phyloP scores from a whole-genome alignment of 1,284 basidiomycete genomes.

The Cutaneotrichosporon sp. region DNA sequence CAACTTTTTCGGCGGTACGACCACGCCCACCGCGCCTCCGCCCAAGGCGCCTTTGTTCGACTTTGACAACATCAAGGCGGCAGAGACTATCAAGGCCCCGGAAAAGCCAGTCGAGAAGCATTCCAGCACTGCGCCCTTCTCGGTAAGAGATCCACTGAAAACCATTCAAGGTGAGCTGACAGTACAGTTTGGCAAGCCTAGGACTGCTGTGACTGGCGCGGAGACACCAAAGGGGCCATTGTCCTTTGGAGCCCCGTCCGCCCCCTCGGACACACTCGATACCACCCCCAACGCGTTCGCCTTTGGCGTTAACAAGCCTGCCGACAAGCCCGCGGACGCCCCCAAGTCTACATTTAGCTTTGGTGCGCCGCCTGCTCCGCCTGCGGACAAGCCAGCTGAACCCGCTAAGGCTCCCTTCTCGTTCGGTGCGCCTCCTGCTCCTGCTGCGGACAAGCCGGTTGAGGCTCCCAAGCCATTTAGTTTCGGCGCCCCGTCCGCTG shows the following conservation, averaged over 20 bases:
- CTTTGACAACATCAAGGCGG: slow-evolving; percentile 34
- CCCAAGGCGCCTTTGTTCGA: slow-evolving; percentile 30
- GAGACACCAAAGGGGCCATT: slow-evolving; percentile 19
- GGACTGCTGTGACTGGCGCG: slow-evolving; percentile 16
- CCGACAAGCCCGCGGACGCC: slow-evolving; percentile 18
- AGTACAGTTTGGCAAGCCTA: slow-evolving; percentile 15
- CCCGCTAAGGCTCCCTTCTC: slow-evolving; percentile 8
- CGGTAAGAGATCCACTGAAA: not conserved
- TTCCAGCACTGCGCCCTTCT: not conserved
- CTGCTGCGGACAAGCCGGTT: slow-evolving; percentile 21
- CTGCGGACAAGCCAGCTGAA: slow-evolving; percentile 12
- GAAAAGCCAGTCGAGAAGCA: not conserved
- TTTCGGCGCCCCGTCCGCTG: slow-evolving; percentile 10
- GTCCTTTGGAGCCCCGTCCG: slow-evolving; percentile 26
- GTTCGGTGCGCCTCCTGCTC: slow-evolving; percentile 13
- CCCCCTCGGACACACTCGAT: slow-evolving; percentile 22
- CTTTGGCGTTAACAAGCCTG: slow-evolving; percentile 23
- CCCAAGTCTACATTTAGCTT: slow-evolving; percentile 27
- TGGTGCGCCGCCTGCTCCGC: slow-evolving; percentile 16
- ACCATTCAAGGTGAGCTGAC: not conserved
- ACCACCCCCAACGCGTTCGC: slow-evolving; percentile 29
- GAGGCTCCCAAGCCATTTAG: not conserved
- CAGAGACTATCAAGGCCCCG: slow-evolving; percentile 8
- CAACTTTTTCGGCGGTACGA: slow-evolving; percentile 21
- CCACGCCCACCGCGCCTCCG: slow-evolving; percentile 18